phyloP scores from a whole-genome alignment of 352 stramenopile species.

The Globisporangium takayamanum region DNA sequence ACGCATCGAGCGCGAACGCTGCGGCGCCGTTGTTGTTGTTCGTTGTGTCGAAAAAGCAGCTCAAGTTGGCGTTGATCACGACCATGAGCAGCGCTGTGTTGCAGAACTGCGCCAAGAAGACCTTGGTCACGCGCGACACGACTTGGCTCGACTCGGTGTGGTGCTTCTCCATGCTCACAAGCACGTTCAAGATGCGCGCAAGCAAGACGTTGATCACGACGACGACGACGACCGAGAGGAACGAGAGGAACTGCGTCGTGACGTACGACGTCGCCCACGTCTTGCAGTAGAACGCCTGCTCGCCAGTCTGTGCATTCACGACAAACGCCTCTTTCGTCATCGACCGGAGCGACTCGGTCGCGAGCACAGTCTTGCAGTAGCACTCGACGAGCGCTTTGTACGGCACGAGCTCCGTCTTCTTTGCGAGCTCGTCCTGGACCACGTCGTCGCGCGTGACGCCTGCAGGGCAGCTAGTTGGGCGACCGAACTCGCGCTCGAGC shows the following conservation, averaged over 20 bases:
- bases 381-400: constrained; percentile 80
- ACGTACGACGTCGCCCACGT: constrained; percentile 65
- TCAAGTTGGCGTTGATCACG: constrained; percentile 72
- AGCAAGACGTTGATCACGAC: constrained; percentile 66
- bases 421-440: constrained; percentile 61
- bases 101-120: constrained; percentile 77
- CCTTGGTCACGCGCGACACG: constrained; percentile 66
- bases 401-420: constrained; percentile 33
- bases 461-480: constrained; percentile 51
- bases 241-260: constrained; percentile 57
- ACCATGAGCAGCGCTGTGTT: constrained; percentile 77
- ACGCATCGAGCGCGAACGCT: constrained; percentile 23
- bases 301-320: constrained; percentile 24
- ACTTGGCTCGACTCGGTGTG: constrained; percentile 71
- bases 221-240: constrained; percentile 61
- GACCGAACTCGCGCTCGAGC: constrained; percentile 61
- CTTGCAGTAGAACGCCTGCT: constrained; percentile 47
- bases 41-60: constrained; percentile 47
- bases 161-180: constrained; percentile 72
- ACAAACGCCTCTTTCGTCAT: constrained; percentile 60
- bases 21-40: not conserved
- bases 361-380: constrained; percentile 62
- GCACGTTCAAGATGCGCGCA: constrained; percentile 52
- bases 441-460: constrained; percentile 57
- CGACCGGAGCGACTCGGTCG: constrained; percentile 40